Conservation (phyloP, 495 filamentous ascomycete species). For the Penicillium turbatum region DNA sequence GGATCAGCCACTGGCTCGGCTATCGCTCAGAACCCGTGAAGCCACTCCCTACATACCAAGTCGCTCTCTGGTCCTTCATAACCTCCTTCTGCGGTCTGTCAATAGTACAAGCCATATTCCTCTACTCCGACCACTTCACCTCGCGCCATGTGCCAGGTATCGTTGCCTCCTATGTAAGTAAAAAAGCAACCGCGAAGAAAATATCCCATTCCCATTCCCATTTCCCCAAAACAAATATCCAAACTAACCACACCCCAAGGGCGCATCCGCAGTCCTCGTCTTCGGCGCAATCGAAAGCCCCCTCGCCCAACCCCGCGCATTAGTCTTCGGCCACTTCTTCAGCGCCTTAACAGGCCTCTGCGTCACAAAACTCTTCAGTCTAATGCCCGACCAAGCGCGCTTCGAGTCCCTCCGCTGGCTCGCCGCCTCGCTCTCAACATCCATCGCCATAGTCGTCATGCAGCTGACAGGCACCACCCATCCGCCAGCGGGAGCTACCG, state of each 20-base stretch:
- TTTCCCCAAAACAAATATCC: not conserved
- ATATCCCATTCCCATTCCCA: not conserved
- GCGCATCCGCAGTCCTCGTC: conserved; percentile 65
- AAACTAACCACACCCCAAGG: conserved; percentile 37
- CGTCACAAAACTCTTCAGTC: conserved; percentile 64
- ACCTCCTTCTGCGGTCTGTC: conserved; percentile 34
- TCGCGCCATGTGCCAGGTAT: conserved; percentile 31
- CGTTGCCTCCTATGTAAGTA: conserved; percentile 34
- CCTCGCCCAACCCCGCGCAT: conserved; percentile 69
- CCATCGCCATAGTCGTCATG: conserved; percentile 64
- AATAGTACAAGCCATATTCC: conserved; percentile 31
- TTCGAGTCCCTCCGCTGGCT: conserved; percentile 61
- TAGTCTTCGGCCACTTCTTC: conserved; percentile 64
- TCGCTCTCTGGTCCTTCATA: conserved; percentile 35
- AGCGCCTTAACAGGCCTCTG: conserved; percentile 58
- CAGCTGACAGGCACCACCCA: conserved; percentile 69
- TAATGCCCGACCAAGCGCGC: conserved; percentile 38
- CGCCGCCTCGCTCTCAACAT: conserved; percentile 61
- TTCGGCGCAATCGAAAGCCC: conserved; percentile 67
- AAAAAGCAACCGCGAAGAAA: not conserved
- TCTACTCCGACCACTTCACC: conserved; percentile 30
- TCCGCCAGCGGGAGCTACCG: conserved; percentile 80
- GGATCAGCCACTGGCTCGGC: conserved; percentile 38
- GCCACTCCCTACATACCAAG: conserved; percentile 21
- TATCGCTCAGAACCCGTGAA: conserved; percentile 28